These are phyloP conservation scores for Beauveria asiatica DNA, from an alignment of 2,329 filamentous ascomycete species.

Conservation along the genomic window DNA sequence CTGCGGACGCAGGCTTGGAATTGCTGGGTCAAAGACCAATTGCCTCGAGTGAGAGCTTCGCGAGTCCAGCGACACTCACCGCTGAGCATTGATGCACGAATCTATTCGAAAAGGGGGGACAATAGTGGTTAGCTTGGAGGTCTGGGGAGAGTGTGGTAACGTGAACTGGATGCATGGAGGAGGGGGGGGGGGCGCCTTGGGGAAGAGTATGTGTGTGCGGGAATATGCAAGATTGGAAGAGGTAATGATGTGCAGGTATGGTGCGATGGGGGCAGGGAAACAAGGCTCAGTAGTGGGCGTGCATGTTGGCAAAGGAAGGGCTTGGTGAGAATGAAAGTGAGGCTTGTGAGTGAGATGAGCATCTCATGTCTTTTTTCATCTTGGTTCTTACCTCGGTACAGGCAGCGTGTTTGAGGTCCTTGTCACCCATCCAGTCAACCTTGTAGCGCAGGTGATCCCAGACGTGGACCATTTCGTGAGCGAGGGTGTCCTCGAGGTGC, in stretches of 20 bases:
- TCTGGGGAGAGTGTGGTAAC: not conserved
- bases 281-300: not conserved
- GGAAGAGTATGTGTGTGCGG: not conserved
- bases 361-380: not conserved
- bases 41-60: slow-evolving; percentile 75
- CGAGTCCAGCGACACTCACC: slow-evolving; percentile 88
- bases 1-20: slow-evolving; percentile 86
- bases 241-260: not conserved
- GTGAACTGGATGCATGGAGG: not conserved
- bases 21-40: slow-evolving; percentile 85
- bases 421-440: slow-evolving; percentile 66
- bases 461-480: slow-evolving; percentile 97
- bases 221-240: slow-evolving; percentile 2
- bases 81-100: slow-evolving; percentile 83
- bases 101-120: slow-evolving; percentile 42
- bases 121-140: slow-evolving; percentile 3
- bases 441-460: slow-evolving; percentile 92
- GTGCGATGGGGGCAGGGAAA: not conserved
- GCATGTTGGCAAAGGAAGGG: not conserved
- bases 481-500: slow-evolving; percentile 86
- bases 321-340: not conserved
- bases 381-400: slow-evolving; percentile 70
- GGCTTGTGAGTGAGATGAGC: not conserved
- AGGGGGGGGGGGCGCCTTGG: not conserved
- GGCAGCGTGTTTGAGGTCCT: slow-evolving; percentile 76